Evolutionary conservation across 1,284 basidiomycete genomes (phyloP), one percentile per base, ranked within the genome.

Genomic region (Puccinia sorghi): DNA sequence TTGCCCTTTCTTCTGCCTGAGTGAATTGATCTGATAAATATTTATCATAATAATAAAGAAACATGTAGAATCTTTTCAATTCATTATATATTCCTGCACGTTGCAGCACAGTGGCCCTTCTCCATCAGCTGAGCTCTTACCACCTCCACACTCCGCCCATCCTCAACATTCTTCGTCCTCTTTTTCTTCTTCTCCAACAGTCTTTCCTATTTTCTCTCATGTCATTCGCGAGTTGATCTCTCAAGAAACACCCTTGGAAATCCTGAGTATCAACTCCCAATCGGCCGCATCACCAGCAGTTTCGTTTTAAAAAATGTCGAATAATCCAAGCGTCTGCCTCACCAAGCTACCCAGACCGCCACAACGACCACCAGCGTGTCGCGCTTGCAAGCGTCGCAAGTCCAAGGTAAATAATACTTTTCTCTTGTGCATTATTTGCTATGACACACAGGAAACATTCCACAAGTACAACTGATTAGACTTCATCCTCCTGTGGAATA

Each of bases 301-400:
- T 25, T 32, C 4, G 1, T 2, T 32, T 32, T 32, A 32, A 32
- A 3, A 22, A 70, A 52, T 70, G 48, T 54, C 50, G 15, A 70
- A 25, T 32, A 32, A n/a, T 27, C 67, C n/a, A 20, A n/a, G 46
- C 67, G 32, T 20, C 37, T 27, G 67, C 32, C 5, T 54, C n/a
- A 41, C 41, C 15, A 79, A 72, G 46, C 67, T 64, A 41, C 67
- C 69, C 20, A 61, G 76, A n/a, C 76, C 76, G n/a, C 76, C 76
- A 11, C 76, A 79, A 72, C 39, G 76, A 17, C 76, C 76, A 1
- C 76, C 76, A 15, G 76, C 76, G 41, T 79, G 76, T 64, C 54
- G 76, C 48, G 76, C 76, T 13, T 79, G 76, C 22, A 79, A 79
- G 59, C 76, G 76, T 46, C 76, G 76, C 37, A 79, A 79, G 54